Evolutionary conservation across 345 rosid species (phyloP), one percentile per base, ranked within the genome.

Genomic region (Abelmoschus esculentus): DNA sequence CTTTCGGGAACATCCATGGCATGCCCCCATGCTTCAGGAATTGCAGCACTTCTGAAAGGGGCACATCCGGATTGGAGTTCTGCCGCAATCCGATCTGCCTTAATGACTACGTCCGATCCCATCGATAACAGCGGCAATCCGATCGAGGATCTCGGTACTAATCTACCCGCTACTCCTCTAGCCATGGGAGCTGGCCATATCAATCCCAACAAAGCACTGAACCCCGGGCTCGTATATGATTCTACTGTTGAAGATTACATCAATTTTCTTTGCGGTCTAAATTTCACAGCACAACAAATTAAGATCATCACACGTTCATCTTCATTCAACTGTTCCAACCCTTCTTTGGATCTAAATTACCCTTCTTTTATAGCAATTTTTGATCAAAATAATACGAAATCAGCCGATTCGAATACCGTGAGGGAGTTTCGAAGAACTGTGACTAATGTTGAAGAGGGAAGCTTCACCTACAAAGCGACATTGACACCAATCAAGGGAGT

Each of bases 1-100:
- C 8, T 82, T 31, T 87, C 88, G 0, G 92, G 89, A 3, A 85
- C 92, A 42, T 85, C 89, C 15, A 85, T 87, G 89, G 58, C 92
- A 4, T 82, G 87, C 64, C 92, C 92, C 0, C 86, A 82, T 50
- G 81, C 77, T 7, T 73, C 89, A 3, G 92, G 89, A 52, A 76
- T 85, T 5, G 89, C 82, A 2, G 88, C 89, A 1, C 83, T 85
- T 17, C 17, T 87, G 17, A 85, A 72, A 52, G 86, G 73, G 32
- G 85, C 84, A 12, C 82, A 80, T 54, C 85, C 86, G 0, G 26
- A 22, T 22, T 22, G 26, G 26, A 22, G 26, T 1, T 22, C 26
- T 22, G 26, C 26, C 26, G 26, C 26, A 22, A 22, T 22, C 26
- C 26, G 26, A 22, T 22, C 26, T 22, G 26, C 26, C 26, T 22